Percentiles rank a stretch among this genome's conserved stretches.
Conservation (phyloP, 2,329 filamentous ascomycete species). For the Colletotrichum aenigma region DNA sequence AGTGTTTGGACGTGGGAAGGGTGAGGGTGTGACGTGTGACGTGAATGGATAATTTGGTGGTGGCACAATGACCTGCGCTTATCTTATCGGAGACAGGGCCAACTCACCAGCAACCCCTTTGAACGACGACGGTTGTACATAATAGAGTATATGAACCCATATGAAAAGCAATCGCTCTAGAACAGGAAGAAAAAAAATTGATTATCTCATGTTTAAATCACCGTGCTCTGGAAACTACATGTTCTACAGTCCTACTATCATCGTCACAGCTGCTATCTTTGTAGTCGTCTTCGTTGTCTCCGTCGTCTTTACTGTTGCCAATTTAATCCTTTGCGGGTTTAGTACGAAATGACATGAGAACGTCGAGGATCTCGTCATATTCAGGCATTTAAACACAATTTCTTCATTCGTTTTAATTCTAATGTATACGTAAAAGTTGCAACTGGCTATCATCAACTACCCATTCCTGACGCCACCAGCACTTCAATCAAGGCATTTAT, state of each 20-base stretch:
- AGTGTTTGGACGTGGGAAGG: not conserved
- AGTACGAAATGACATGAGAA: not conserved
- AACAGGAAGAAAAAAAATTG: not conserved
- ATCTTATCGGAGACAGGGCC: slow-evolving; percentile 20
- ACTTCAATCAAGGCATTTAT: slow-evolving; percentile 34
- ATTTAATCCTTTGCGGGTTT: not conserved
- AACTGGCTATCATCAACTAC: slow-evolving; percentile 15
- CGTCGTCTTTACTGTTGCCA: not conserved
- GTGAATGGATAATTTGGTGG: slow-evolving; percentile 1
- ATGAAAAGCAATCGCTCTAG: not conserved
- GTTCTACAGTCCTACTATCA: not conserved
- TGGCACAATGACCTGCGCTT: not conserved
- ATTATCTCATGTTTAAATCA: not conserved
- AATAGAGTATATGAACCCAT: not conserved
- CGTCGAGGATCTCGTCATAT: not conserved
- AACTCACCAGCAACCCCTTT: not conserved
- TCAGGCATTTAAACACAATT: not conserved
- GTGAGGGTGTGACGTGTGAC: slow-evolving; percentile 8
- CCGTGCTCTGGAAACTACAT: not conserved
- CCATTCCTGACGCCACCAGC: not conserved
- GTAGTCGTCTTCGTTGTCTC: too few relatives aligned
- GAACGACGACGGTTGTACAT: not conserved
- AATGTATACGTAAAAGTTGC: slow-evolving; percentile 18
- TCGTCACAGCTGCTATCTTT: not conserved
- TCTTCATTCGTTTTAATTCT: slow-evolving; percentile 11